Base-by-base conservation (phyloP, 495 filamentous ascomycete genomes). In the Aspergillus funiculosus region DNA sequence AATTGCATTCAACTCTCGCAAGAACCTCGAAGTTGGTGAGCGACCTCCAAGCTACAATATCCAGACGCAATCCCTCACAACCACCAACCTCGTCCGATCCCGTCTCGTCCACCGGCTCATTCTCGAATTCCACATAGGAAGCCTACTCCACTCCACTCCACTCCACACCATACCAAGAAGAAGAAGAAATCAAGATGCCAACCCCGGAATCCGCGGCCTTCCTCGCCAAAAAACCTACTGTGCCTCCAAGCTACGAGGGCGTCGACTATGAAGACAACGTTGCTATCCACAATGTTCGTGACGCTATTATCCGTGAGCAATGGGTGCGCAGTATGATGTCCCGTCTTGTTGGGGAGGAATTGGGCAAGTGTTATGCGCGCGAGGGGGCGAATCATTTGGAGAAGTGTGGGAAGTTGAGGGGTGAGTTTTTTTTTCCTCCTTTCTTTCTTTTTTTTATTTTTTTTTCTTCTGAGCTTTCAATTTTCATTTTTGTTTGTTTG, bases 251-350 rank as follows among this genome's bases (percentile, higher is more conserved):
- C 53, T 98, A 96, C 72, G 87, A 95, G 39, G 90, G 91, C 59
- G 92, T 98, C 66, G 89, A 97, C 75, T 97, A 85, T 77, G 82
- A 94, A 48, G 90, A 98, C 76, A 94, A 83, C 54, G 76, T 77
- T 60, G 80, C 83, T 52, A 70, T 97, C 40, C 95, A 96, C 75
- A 85, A 86, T 43, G 90, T 94, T 48, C 92, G 94, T 56, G 92
- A 98, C 57, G 83, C 91, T 25, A 82, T 98, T 34, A 81, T 98
- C 56, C 81, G 89, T 29, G 92, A 98, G 69, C 92, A 98, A 71
- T 98, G 94, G 94, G 89, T 98, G 20, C 81, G 80, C 63, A 83
- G 81, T 56, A 98, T 98, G 92, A 97, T 96, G 92, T 86, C 87
- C 14, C 75, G 92, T 48, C 72, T 98, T 39, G 87, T 97, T 25